These are phyloP conservation scores for Aquilaria agallochum DNA, from an alignment of 441 rosid genomes.

Conservation along the genomic window DNA sequence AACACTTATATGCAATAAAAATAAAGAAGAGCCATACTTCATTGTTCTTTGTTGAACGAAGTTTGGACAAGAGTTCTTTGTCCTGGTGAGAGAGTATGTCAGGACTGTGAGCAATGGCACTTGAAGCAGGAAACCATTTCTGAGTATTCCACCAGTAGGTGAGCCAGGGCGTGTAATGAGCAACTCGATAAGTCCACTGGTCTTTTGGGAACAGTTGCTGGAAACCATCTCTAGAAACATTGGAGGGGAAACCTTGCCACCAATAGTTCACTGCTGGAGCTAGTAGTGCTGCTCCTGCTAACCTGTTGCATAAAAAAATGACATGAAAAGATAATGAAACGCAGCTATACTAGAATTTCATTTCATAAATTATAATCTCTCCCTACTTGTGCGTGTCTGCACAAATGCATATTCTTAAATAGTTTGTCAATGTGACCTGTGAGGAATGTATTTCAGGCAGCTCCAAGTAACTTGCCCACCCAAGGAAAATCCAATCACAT, in stretches of 20 bases:
- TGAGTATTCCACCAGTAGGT: constrained; percentile 60
- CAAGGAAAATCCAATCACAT: constrained; percentile 43
- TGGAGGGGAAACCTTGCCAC: constrained; percentile 51
- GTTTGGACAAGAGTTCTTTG: constrained; percentile 14
- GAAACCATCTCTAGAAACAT: constrained; percentile 36
- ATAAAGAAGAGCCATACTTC: constrained; percentile 11
- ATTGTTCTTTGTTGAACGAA: neutral
- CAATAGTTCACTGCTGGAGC: constrained; percentile 44
- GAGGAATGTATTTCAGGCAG: constrained; percentile 57
- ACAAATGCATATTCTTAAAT: too few species aligned
- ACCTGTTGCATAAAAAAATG: constrained; percentile 24
- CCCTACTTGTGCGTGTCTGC: too few species aligned
- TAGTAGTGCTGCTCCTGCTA: constrained; percentile 39
- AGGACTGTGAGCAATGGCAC: constrained; percentile 13
- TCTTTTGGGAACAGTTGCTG: constrained; percentile 23
- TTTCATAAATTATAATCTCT: too few species aligned
- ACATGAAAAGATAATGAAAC: neutral
- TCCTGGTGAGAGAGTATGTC: constrained; percentile 28
- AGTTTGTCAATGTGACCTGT: constrained; percentile 25
- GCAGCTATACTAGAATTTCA: too few species aligned
- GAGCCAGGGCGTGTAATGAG: constrained; percentile 50
- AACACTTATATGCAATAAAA: too few species aligned
- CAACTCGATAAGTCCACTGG: constrained; percentile 44
- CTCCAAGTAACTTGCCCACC: constrained; percentile 50
- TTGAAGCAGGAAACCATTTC: constrained; percentile 38